These are phyloP conservation scores for Porpolomopsis calyptriformis DNA, from an alignment of 768 basidiomycete species.

Conservation along the genomic window DNA sequence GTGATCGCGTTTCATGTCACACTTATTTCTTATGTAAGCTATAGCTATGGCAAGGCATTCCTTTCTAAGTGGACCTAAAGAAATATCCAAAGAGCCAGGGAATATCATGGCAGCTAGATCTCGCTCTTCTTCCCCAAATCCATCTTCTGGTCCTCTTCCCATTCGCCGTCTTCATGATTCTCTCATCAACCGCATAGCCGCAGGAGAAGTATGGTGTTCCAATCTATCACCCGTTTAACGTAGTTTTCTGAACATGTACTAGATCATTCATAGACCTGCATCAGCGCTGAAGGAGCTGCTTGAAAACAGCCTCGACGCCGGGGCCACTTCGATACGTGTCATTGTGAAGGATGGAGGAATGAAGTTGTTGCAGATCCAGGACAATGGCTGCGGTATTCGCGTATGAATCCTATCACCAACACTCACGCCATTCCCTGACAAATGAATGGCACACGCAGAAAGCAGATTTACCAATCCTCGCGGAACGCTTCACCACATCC, in stretches of 20 bases:
- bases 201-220: slow-evolving; percentile 45
- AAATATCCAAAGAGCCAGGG: too few relatives aligned
- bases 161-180: slow-evolving; percentile 73
- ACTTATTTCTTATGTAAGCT: too few relatives aligned
- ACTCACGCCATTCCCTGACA: not conserved
- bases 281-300: slow-evolving; percentile 94
- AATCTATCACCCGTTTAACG: not conserved
- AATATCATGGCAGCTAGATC: not conserved
- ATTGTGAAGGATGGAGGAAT: slow-evolving; percentile 92
- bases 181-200: slow-evolving; percentile 85
- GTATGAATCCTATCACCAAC: slow-evolving; percentile 33
- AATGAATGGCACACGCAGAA: slow-evolving; percentile 38
- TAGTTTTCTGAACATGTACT: not conserved
- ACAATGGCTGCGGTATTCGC: slow-evolving; percentile 92
- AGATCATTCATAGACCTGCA: slow-evolving; percentile 85
- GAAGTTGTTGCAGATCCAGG: slow-evolving; percentile 90
- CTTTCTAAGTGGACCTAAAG: too few relatives aligned
- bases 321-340: slow-evolving; percentile 74
- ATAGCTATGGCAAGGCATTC: too few relatives aligned
- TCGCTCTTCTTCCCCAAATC: slow-evolving; percentile 3
- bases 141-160: slow-evolving; percentile 37
- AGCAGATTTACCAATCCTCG: slow-evolving; percentile 79
- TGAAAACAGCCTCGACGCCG: slow-evolving; percentile 94
- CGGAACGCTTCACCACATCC: slow-evolving; percentile 92
- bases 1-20: too few relatives aligned